Conservation (phyloP, 179 eudicot genomes). For the Silene noctiflora region DNA sequence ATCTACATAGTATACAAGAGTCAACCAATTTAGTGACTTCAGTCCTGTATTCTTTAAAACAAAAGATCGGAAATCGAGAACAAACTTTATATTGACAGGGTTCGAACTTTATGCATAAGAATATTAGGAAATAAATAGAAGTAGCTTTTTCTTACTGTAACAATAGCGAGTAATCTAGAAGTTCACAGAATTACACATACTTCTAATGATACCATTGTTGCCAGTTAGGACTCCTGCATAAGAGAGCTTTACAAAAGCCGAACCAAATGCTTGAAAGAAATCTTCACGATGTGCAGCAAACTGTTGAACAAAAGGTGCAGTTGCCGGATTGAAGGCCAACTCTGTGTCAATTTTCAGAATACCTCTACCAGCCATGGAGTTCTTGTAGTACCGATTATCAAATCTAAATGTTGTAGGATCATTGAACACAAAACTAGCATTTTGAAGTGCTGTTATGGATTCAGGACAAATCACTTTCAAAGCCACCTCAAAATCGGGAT, state of each 20-base stretch:
- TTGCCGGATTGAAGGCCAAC: constrained; percentile 20
- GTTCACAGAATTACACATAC: constrained; percentile 26
- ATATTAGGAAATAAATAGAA: not conserved
- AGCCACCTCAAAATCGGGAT: constrained; percentile 21
- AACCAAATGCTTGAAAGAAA: constrained; percentile 30
- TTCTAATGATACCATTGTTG: constrained; percentile 28
- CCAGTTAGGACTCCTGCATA: constrained; percentile 31
- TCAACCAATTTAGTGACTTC: not conserved
- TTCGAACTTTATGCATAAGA: not conserved
- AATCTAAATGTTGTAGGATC: constrained; percentile 28
- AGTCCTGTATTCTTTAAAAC: not conserved
- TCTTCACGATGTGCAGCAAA: constrained; percentile 25
- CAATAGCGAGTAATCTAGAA: not conserved
- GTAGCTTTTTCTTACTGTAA: not conserved
- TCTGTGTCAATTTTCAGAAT: constrained; percentile 32
- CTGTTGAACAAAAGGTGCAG: constrained; percentile 20
- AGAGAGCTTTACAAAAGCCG: constrained; percentile 35
- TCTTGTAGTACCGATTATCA: constrained; percentile 31
- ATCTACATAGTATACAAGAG: too few relatives aligned
- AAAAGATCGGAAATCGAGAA: too few relatives aligned
- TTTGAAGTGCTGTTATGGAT: constrained; percentile 14
- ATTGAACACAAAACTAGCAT: constrained; percentile 28
- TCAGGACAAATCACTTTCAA: constrained; percentile 31
- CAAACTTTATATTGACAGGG: not conserved
- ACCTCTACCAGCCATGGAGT: constrained; percentile 24